phyloP scores from a whole-genome alignment of 306 rosid species.

The Inga laurina region DNA sequence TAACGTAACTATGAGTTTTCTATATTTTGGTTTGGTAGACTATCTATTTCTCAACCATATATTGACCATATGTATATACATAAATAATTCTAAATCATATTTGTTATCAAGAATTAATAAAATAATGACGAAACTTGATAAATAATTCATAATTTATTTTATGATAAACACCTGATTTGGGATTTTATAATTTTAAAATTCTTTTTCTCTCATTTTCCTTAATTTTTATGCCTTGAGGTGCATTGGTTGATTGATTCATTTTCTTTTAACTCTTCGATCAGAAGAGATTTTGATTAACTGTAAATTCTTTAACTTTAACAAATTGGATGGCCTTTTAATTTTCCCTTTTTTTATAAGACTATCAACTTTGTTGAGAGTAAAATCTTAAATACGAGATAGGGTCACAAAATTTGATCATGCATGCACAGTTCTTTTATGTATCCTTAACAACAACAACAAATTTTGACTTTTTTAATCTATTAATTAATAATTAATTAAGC shows the following conservation, averaged over 20 bases:
- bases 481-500: not conserved
- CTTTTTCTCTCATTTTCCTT: too few species aligned
- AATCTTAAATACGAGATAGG: not conserved
- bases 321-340: not conserved
- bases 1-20: too few species aligned
- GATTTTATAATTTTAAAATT: too few species aligned
- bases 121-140: too few species aligned
- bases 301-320: not conserved
- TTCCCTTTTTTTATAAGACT: too few species aligned
- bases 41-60: not conserved
- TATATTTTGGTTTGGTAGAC: not conserved
- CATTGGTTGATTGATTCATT: not conserved
- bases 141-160: too few species aligned
- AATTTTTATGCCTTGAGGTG: not conserved
- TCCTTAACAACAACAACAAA: not conserved
- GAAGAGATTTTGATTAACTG: not conserved
- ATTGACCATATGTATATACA: not conserved
- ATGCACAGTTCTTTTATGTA: not conserved
- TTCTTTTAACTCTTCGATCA: not conserved
- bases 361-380: too few species aligned
- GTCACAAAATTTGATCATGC: not conserved
- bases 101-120: too few species aligned
- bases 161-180: too few species aligned
- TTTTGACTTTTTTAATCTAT: not conserved
- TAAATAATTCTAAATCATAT: not conserved